Evolutionary conservation across 2,329 filamentous ascomycete genomes (phyloP), one percentile per base, ranked within the genome.

Genomic region (Neophaeococcomyces mojaviensis): DNA sequence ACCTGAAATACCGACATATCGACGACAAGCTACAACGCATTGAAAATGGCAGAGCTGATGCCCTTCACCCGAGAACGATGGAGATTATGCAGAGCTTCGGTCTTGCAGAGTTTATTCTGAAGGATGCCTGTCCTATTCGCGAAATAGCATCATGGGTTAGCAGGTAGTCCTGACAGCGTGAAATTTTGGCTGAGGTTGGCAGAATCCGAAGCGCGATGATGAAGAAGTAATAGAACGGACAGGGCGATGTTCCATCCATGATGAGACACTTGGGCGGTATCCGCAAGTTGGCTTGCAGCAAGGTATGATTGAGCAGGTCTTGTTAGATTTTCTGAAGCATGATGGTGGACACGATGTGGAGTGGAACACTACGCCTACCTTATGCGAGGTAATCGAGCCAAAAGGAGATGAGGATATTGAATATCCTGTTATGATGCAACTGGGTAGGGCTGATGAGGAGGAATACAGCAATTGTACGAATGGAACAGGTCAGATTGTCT

Each of bases 41-140:
- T 20, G 44, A 46, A 4, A 58, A 55, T 8, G 62, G 64, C 18
- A 69, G 72, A 50, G 70, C 70, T 2, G 72, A 75, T 51, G 77
- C 76, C 1, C 65, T 82, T 2, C 79, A 85, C 61, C 76, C 73
- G 51, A 77, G 82, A 1, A 84, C 79, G 0, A 67, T 86, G 3
- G 81, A 87, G 61, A 83, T 87, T 12, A 76, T 87, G 44, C 80
- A 87, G 53, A 79, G 76, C 39, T 82, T 88, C 54, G 82, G 79
- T 0, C 76, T 87, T 46, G 79, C 69, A 2, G 2, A 74, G 84
- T 50, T 66, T 73, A 6, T 74, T 73, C 1, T 79, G 74, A 79
- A 78, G 41, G 81, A 85, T 55, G 73, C 77, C 9, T 82, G 82
- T 58, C 78, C 79, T 56, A 76, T 84, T 66, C 68, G 82, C 15